These are phyloP conservation scores for Colletotrichum lentis DNA, from an alignment of 2,329 filamentous ascomycete species.

Conservation along the genomic window DNA sequence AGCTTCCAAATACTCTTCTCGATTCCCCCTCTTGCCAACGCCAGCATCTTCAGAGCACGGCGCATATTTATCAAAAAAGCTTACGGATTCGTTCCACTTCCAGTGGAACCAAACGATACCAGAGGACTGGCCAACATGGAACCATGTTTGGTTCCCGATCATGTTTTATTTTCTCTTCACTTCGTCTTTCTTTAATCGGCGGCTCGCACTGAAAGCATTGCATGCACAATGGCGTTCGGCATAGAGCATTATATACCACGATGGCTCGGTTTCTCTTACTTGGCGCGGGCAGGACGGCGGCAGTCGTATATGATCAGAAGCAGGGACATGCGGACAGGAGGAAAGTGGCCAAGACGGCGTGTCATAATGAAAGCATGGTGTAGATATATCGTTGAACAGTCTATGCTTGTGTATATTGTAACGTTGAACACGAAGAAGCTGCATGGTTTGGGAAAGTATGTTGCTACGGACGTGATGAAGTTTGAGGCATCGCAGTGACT, in stretches of 20 bases:
- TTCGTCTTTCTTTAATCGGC: constrained; percentile 35
- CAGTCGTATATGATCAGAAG: neutral
- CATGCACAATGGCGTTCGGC: constrained; percentile 40
- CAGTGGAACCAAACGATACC: constrained; percentile 32
- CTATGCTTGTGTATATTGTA: constrained; percentile 39
- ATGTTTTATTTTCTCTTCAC: constrained; percentile 34
- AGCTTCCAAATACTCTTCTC: neutral
- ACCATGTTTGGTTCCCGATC: constrained; percentile 22
- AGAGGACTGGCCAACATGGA: constrained; percentile 26
- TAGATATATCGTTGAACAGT: constrained; percentile 40
- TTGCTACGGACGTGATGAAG: neutral
- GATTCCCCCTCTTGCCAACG: constrained; percentile 1
- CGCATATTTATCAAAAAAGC: constrained; percentile 19
- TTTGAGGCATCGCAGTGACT: constrained; percentile 4
- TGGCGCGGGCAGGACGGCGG: constrained; percentile 24
- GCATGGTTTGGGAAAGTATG: constrained; percentile 18
- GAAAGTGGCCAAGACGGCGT: constrained; percentile 15
- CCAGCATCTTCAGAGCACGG: constrained; percentile 12
- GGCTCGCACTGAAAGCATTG: constrained; percentile 38
- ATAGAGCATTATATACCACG: constrained; percentile 40
- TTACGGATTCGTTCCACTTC: constrained; percentile 28
- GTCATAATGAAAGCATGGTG: constrained; percentile 36
- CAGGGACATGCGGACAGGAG: constrained; percentile 4
- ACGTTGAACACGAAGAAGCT: constrained; percentile 31
- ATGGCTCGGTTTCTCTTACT: constrained; percentile 27